phyloP scores from a whole-genome alignment of 176 grass and related monocot species.

The Phoenix dactylifera region DNA sequence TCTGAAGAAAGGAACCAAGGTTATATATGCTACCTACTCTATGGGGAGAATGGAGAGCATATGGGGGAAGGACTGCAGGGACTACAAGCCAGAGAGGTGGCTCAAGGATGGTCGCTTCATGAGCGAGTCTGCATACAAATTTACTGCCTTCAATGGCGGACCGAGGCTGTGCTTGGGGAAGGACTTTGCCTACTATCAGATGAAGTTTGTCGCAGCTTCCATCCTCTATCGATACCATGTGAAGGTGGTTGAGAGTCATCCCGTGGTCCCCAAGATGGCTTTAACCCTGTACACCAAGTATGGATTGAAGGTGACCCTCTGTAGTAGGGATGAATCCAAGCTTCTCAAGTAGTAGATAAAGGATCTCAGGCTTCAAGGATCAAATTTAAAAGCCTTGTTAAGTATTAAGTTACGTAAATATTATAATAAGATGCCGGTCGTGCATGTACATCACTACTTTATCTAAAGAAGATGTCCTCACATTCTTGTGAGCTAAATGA shows the following conservation, averaged over 20 bases:
- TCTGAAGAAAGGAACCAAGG: constrained; percentile 84
- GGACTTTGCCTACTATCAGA: constrained; percentile 97
- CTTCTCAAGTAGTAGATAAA: too few relatives aligned
- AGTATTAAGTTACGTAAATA: too few relatives aligned
- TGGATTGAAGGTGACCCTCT: constrained; percentile 68
- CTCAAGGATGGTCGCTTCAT: constrained; percentile 69
- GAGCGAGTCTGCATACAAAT: constrained; percentile 88
- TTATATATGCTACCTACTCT: constrained; percentile 76
- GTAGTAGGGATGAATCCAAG: constrained; percentile 30
- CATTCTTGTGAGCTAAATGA: too few relatives aligned
- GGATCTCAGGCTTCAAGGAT: too few relatives aligned
- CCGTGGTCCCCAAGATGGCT: constrained; percentile 67
- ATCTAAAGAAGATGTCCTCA: too few relatives aligned
- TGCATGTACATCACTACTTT: too few relatives aligned
- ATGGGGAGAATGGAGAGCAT: constrained; percentile 98
- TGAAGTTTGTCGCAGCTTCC: constrained; percentile 79
- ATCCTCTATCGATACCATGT: constrained; percentile 61
- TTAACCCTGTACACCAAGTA: constrained; percentile 96
- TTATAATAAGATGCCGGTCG: too few relatives aligned
- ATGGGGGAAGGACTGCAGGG: constrained; percentile 77
- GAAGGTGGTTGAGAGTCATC: constrained; percentile 47
- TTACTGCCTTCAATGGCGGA: constrained; percentile 84
- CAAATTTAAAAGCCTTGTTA: too few relatives aligned
- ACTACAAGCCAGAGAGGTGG: constrained; percentile 92
- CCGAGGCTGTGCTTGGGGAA: constrained; percentile 80